Base-by-base conservation (phyloP, 108 stramenopile species). In the Nannochloropsis oceanica region DNA sequence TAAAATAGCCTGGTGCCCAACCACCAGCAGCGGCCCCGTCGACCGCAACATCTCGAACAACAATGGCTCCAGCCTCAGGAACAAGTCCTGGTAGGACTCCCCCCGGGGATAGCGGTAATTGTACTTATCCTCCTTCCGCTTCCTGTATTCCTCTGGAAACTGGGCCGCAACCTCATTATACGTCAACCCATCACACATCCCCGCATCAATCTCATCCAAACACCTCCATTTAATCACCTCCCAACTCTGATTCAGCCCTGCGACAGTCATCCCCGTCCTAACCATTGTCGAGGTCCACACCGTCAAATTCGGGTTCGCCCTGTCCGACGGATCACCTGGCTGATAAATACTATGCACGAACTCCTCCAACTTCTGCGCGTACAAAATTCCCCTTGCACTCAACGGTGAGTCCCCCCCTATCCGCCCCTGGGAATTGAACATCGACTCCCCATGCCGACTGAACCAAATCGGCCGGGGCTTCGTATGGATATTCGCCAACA, bases 1-100 rank as follows among this genome's bases (percentile, higher is more conserved):
- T 22, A 91, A 85, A 82, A 91, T 87, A 13, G 89, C 90, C 81
- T 90, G 90, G 46, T 91, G 90, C 42, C 87, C 90, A 11, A 91
- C 86, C 14, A 91, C 87, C n/a, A 91, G 87, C 88, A 91, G 42
- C 18, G 90, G 90, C 46, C 87, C 86, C 42, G 87, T 27, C 14
- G 87, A 79, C 20, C 90, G 44, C 13, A 89, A 84, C 90, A 91
- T 91, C 59, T 91, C 90, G 44, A 91, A 84, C 25, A 88, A 42
- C 25, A 88, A 84, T 8, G 89, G 90, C 87, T 91, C 90, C 14
- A 91, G 44, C 84, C 90, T 81, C n/a, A 79, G 11, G 85, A 91
- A 89, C 10, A 91, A 85, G 80, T 91, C 90, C 84, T 89, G 85
- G 87, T 91, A 91, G 27, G 80, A 82, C 82, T 91, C 90, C 13